Base-by-base conservation (phyloP, 2,329 filamentous ascomycete species). In the Polytolypa hystricis region DNA sequence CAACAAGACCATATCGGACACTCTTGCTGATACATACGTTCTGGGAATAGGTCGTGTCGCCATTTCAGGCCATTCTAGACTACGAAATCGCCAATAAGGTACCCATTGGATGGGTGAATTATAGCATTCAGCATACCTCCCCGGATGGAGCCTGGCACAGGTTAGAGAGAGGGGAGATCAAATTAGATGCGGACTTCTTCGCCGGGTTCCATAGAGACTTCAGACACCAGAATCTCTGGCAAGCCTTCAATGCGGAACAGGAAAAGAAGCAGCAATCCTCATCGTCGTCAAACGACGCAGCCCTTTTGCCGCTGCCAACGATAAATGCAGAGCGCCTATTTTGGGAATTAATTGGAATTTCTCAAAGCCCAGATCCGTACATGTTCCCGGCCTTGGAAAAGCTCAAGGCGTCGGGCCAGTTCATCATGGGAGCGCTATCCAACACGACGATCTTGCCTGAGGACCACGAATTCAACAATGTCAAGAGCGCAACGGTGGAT, bases 1-100 rank as follows among this genome's bases (percentile, higher is more conserved):
- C n/a, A n/a, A n/a, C n/a, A n/a, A n/a, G n/a, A n/a, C n/a, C n/a
- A n/a, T n/a, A n/a, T n/a, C n/a, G n/a, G n/a, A n/a, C n/a, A n/a
- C n/a, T 7, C 12, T 4, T 31, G 27, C n/a, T 7, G 12, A 15
- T 18, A n/a, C 12, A 8, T 29, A 16, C 20, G 11, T 6, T 10
- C 5, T 9, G 15, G 14, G 5, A 15, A 4, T 46, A 93, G 87
- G 85, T 95, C 37, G 68, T 81, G 16, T 95, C 86, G 1, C 91
- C 91, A 7, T 87, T 98, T 53, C 85, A 93, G 64, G 79, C 84
- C 2, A 96, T 98, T 50, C 70, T 93, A 39, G 81, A 93, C 61
- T 95, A 95, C 57, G 91, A 96, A 57, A 64, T 79, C 37, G 66
- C 72, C 42, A 69, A 83, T 39, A 70, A 71, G 27, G 89, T 96